Evolutionary conservation across 1,284 basidiomycete species (phyloP).

Genomic region (Puccinia triticina): DNA sequence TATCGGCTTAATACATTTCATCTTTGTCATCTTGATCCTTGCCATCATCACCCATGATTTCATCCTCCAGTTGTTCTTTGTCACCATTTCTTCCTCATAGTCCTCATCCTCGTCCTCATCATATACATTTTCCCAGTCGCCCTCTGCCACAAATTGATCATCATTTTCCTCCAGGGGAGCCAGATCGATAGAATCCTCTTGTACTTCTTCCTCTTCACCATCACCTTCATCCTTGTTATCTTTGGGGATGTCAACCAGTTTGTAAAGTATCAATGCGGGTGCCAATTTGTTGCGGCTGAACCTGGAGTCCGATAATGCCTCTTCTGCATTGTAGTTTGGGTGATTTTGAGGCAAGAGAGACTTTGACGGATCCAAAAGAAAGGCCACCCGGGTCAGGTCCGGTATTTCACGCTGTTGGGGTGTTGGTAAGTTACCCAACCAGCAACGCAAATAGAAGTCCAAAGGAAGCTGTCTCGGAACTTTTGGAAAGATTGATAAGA

Average conservation of each 20-base stretch:
- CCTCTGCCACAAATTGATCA: background rate
- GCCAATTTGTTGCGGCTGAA: background rate
- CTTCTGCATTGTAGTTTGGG: background rate
- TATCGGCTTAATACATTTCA: background rate
- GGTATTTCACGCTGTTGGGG: background rate
- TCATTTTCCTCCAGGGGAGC: background rate
- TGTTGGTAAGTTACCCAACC: background rate
- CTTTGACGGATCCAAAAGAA: background rate
- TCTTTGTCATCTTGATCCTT: background rate
- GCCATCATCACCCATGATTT: background rate
- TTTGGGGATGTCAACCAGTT: background rate
- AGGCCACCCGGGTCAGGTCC: background rate
- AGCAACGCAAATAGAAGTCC: constrained; percentile 21
- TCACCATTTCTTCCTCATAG: background rate
- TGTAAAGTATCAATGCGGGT: background rate
- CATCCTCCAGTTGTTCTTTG: background rate
- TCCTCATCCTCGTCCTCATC: constrained; percentile 19
- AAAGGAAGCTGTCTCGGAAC: constrained; percentile 19
- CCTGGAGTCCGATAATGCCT: background rate
- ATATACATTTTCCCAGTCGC: background rate
- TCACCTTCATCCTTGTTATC: background rate
- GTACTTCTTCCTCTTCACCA: background rate
- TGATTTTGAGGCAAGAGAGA: background rate
- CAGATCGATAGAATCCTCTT: background rate
- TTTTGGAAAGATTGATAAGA: background rate